Evolutionary conservation across 2,329 filamentous ascomycete species (phyloP), one percentile per base, ranked within the genome.

Genomic region (Aspergillus unguis): DNA sequence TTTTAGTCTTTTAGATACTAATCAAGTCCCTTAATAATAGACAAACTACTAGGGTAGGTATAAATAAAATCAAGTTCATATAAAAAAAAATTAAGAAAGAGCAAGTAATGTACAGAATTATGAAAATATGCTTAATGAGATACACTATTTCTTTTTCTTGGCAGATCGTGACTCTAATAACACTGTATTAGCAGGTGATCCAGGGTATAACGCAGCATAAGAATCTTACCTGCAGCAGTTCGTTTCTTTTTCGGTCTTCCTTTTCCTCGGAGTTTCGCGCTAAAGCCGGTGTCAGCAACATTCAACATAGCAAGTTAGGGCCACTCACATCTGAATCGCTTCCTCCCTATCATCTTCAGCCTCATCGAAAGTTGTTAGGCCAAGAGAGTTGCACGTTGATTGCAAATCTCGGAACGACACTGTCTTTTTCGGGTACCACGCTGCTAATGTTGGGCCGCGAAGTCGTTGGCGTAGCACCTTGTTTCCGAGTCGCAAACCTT

Each of bases 401-500:
- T 87, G 85, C 56, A 96, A 72, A 60, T 95, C 89, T 61, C 83
- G 81, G 56, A 95, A 82, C 0, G 86, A 86, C 26, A 83, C 84
- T 11, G 86, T 77, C 56, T 80, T 87, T 59, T 85, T 84, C 2
- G 94, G 94, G 70, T 99, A 99, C 79, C 96, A 99, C 53, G 89
- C 81, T 36, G 86, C 87, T 59, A 96, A 75, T 0, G 87, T 77
- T 29, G 91, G 89, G n/a, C 94, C 94, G 66, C 83, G 85, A 58
- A 97, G 79, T 66, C 92, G 85, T 72, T 96, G 88, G 66, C 92
- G 89, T 55, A 99, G 80, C 70, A 99, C 80, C 74, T 94, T 95
- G 77, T 94, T 96, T 66, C 94, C 94, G 62, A 90, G 84, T 57
- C 94, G 89, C 56, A 87, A 72, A 62, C 85, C 79, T 50, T 90